These are phyloP conservation scores for Chenopodium berlandieri DNA, from an alignment of 148 eudicot species.

Conservation along the genomic window DNA sequence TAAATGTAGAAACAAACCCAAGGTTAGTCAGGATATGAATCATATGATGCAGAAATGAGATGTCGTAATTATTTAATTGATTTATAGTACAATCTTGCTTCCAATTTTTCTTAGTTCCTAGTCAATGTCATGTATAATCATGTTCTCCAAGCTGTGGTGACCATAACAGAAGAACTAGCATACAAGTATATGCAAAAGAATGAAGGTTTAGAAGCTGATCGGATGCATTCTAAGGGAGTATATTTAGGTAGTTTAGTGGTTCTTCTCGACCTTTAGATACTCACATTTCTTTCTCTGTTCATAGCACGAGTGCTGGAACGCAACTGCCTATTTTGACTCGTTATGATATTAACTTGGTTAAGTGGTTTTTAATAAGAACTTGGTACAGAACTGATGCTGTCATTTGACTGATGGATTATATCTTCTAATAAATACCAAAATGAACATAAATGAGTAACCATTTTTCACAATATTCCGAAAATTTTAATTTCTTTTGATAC, in stretches of 20 bases:
- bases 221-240: slow-evolving; percentile 51
- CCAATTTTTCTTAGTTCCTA: background rate
- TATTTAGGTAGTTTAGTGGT: slow-evolving; percentile 49
- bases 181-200: slow-evolving; percentile 58
- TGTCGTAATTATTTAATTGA: background rate
- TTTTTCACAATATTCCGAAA: no score
- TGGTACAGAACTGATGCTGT: background rate
- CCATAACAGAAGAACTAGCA: slow-evolving; percentile 81
- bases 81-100: background rate
- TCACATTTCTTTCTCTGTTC: background rate
- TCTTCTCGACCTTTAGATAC: background rate
- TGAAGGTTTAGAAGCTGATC: slow-evolving; percentile 50
- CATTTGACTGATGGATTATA: background rate
- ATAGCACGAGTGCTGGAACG: background rate
- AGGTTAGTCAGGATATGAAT: background rate
- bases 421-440: background rate
- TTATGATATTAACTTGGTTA: background rate
- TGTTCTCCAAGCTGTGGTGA: slow-evolving; percentile 78
- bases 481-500: no score
- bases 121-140: slow-evolving; percentile 49
- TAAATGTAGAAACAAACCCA: background rate
- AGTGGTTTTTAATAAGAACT: background rate
- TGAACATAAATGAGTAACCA: no score
- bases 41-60: background rate
- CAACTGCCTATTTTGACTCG: background rate